A percentile compares a stretch with the other conserved stretches of the same genome.
Conservation (phyloP, 768 basidiomycete genomes). For the Pleurotus giganteus region DNA sequence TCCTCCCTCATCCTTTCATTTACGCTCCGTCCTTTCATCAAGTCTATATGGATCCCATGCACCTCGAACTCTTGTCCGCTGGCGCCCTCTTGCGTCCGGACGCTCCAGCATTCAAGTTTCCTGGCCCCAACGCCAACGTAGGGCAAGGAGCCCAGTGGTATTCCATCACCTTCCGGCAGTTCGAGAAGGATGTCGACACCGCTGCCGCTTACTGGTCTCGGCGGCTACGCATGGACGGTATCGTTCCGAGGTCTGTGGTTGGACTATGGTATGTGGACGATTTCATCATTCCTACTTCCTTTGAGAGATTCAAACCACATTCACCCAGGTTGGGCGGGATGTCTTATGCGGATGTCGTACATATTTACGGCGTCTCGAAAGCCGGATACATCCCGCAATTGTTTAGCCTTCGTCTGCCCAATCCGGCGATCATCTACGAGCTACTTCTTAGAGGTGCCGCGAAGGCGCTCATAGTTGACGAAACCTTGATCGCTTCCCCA, state of each 20-base stretch:
- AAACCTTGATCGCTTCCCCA: conserved; percentile 37
- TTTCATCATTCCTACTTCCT: conserved; percentile 1
- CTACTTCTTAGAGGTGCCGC: conserved; percentile 54
- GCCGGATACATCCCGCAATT: conserved; percentile 70
- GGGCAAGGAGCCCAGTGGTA: conserved; percentile 15
- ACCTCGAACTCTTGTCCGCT: conserved; percentile 4
- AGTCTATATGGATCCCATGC: background rate
- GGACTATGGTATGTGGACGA: conserved; percentile 54
- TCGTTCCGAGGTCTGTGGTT: conserved; percentile 50
- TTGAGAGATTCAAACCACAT: conserved; percentile 10
- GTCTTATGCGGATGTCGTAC: conserved; percentile 58
- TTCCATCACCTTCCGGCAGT: conserved; percentile 34
- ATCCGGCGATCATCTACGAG: conserved; percentile 57
- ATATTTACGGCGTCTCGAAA: conserved; percentile 61
- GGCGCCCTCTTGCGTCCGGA: background rate
- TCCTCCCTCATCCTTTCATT: background rate
- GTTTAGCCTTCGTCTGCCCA: conserved; percentile 59
- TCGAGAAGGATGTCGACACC: conserved; percentile 52
- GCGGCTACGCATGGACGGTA: conserved; percentile 35
- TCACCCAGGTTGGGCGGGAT: conserved; percentile 56
- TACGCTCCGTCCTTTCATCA: background rate
- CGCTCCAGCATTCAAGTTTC: conserved; percentile 5
- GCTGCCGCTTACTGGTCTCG: conserved; percentile 56
- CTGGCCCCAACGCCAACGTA: background rate
- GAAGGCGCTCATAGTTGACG: conserved; percentile 55